Percentiles rank a stretch among this genome's conserved stretches.
Conservation (phyloP, 768 basidiomycete genomes). For the Psilocybe cubensis region DNA sequence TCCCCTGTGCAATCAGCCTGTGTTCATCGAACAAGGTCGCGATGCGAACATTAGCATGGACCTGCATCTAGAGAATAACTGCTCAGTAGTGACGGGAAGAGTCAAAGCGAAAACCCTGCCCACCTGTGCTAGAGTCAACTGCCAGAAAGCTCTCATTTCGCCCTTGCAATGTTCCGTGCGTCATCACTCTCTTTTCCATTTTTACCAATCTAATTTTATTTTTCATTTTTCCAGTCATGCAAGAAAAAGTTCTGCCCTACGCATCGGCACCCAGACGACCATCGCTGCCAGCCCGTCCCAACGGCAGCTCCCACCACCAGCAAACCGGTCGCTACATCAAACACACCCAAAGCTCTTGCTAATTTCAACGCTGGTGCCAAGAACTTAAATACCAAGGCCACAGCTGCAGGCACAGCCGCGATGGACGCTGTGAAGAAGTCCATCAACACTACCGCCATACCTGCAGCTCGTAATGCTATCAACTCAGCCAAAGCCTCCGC, state of each 20-base stretch:
- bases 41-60: slow-evolving; percentile 87
- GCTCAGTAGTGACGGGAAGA: slow-evolving; percentile 71
- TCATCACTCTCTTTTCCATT: slow-evolving; percentile 15
- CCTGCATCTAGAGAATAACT: slow-evolving; percentile 66
- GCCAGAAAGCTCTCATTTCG: slow-evolving; percentile 74
- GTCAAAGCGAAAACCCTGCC: slow-evolving; percentile 57
- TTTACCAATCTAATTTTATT: neutral
- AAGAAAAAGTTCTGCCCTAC: slow-evolving; percentile 71
- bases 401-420: slow-evolving; percentile 31
- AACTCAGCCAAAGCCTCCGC: neutral
- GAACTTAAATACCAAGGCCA: slow-evolving; percentile 40
- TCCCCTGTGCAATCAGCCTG: slow-evolving; percentile 76
- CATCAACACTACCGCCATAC: slow-evolving; percentile 27
- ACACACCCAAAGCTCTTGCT: slow-evolving; percentile 19
- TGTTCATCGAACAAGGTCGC: slow-evolving; percentile 75
- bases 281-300: slow-evolving; percentile 48
- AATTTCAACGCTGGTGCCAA: slow-evolving; percentile 45
- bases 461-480: slow-evolving; percentile 10
- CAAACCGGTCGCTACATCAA: slow-evolving; percentile 18
- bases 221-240: slow-evolving; percentile 55
- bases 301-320: slow-evolving; percentile 15
- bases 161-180: slow-evolving; percentile 78
- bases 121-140: slow-evolving; percentile 61
- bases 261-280: slow-evolving; percentile 81
- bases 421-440: slow-evolving; percentile 38